These are phyloP conservation scores for fission yeast (Schizosaccharomyces pombe) DNA, from an alignment of 805 yeast genomes.

Conservation along the genomic window DNA sequence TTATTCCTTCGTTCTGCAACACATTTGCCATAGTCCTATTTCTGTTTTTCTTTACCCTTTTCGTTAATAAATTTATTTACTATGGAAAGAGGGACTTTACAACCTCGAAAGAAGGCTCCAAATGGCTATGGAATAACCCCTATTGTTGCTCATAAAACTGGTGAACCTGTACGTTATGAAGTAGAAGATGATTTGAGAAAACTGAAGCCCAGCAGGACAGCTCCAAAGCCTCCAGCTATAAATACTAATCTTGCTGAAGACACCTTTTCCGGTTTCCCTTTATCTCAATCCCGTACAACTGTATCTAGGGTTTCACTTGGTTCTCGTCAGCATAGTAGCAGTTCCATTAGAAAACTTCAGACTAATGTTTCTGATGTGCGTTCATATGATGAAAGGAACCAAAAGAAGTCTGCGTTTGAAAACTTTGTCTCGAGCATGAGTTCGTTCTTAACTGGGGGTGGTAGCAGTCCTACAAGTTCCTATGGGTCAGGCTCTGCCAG, in stretches of 20 bases:
- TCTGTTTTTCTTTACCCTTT: no score
- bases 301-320: neutral
- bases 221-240: neutral
- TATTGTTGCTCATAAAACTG: no score
- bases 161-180: no score
- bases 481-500: neutral
- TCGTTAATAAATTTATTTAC: no score
- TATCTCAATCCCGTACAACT: neutral
- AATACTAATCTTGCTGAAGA: neutral
- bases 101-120: neutral
- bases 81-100: neutral
- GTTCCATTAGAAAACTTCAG: neutral
- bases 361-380: neutral
- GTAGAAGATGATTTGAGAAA: no score
- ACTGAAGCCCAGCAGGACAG: no score
- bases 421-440: slow-evolving; percentile 2
- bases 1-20: no score
- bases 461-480: neutral
- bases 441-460: neutral
- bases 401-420: neutral
- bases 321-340: neutral
- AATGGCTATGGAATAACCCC: neutral
- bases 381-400: neutral
- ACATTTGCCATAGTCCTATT: no score
- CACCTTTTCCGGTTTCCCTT: neutral